Evolutionary conservation across 2,329 filamentous ascomycete genomes (phyloP).

Genomic region (Diaporthe aspalathi): DNA sequence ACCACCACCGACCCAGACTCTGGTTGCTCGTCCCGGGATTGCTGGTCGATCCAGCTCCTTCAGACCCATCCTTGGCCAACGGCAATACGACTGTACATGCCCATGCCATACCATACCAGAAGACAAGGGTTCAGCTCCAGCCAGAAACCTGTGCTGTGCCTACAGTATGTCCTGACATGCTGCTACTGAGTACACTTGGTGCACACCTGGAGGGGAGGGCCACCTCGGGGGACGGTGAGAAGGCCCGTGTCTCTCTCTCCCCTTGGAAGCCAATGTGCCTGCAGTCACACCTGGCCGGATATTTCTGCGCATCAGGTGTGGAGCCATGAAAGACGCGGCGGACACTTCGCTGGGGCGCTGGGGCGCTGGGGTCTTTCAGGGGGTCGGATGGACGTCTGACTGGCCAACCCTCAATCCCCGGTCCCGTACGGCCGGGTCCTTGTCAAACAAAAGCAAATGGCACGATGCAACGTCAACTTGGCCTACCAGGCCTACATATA

Average conservation of each 20-base stretch:
- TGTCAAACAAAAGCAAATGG: constrained; percentile 34
- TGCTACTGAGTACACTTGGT: constrained; percentile 6
- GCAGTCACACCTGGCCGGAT: constrained; percentile 26
- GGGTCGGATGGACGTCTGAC: not conserved
- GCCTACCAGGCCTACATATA: constrained; percentile 2
- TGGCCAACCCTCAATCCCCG: constrained; percentile 17
- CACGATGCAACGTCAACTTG: constrained; percentile 28
- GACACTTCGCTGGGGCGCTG: constrained; percentile 12
- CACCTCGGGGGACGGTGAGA: constrained; percentile 9
- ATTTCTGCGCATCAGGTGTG: constrained; percentile 30
- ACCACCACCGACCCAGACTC: constrained; percentile 27
- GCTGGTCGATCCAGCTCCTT: constrained; percentile 33
- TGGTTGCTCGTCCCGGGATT: constrained; percentile 17
- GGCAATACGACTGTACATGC: constrained; percentile 27
- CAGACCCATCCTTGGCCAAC: constrained; percentile 27
- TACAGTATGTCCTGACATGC: not conserved
- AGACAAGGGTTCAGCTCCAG: constrained; percentile 15
- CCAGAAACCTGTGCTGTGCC: not conserved
- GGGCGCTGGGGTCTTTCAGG: not conserved
- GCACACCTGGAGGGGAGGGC: constrained; percentile 24
- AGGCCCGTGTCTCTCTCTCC: not conserved
- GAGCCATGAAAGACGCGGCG: constrained; percentile 11
- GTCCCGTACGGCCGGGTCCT: constrained; percentile 29
- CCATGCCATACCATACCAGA: not conserved
- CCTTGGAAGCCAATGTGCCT: constrained; percentile 12